phyloP scores from a whole-genome alignment of 176 grass and related monocot genomes.

The Urochloa ruziziensis region DNA sequence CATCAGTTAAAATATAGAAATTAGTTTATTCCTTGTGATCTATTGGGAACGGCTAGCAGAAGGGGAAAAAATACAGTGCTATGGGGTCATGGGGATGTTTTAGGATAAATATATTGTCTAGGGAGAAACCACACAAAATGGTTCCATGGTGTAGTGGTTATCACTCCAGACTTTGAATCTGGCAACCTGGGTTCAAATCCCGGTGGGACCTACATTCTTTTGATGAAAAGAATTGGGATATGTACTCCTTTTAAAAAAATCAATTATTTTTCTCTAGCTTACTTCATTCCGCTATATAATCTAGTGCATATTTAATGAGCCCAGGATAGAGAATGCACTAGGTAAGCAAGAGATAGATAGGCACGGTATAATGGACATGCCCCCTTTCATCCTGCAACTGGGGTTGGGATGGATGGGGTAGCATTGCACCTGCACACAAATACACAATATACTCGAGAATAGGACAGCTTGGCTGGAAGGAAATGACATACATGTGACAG shows the following conservation, averaged over 20 bases:
- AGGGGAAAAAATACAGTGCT: no score
- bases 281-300: not conserved
- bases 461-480: not conserved
- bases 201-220: conserved; percentile 46
- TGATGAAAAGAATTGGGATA: not conserved
- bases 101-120: not conserved
- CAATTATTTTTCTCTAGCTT: no score
- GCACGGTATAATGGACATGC: not conserved
- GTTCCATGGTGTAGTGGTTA: conserved; percentile 89
- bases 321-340: not conserved
- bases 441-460: not conserved
- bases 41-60: not conserved
- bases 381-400: not conserved
- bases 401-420: not conserved
- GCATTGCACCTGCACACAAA: no score
- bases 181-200: conserved; percentile 88
- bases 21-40: not conserved
- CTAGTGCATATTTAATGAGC: not conserved
- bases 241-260: not conserved
- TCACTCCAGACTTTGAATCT: conserved; percentile 93
- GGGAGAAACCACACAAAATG: not conserved
- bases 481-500: not conserved
- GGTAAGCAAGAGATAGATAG: not conserved
- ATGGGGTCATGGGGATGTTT: not conserved
- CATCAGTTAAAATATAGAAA: not conserved